phyloP scores from a whole-genome alignment of 2,329 filamentous ascomycete species.

The Clathrospora elynae region DNA sequence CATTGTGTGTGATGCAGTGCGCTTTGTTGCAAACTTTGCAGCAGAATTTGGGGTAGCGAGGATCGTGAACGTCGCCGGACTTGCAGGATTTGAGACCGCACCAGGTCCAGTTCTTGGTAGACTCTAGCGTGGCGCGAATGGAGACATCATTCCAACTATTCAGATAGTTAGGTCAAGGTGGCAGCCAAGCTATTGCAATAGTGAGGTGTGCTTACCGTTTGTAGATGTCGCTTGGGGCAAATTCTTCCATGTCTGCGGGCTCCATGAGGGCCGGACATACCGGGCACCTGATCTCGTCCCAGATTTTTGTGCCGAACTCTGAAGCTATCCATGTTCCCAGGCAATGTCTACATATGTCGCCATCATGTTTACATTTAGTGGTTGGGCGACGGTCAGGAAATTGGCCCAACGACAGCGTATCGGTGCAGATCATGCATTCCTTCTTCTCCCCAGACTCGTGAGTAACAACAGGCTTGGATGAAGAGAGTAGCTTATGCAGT shows the following conservation, averaged over 20 bases:
- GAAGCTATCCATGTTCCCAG: slow-evolving; percentile 48
- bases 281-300: slow-evolving; percentile 59
- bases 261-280: slow-evolving; percentile 52
- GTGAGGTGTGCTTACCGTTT: slow-evolving; percentile 45
- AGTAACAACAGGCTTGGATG: too few relatives aligned
- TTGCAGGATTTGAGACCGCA: slow-evolving; percentile 58
- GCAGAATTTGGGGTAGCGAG: slow-evolving; percentile 49
- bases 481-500: too few relatives aligned
- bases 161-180: too few relatives aligned
- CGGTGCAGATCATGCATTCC: slow-evolving; percentile 46
- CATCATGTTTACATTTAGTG: slow-evolving; percentile 39
- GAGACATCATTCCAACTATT: slow-evolving; percentile 51
- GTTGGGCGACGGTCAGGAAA: slow-evolving; percentile 45
- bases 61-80: slow-evolving; percentile 59
- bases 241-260: slow-evolving; percentile 54
- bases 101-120: slow-evolving; percentile 57
- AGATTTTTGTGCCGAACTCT: slow-evolving; percentile 46
- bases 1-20: slow-evolving; percentile 46
- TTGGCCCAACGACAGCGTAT: slow-evolving; percentile 33
- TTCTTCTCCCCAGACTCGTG: slow-evolving; percentile 10
- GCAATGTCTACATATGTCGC: slow-evolving; percentile 47
- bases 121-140: slow-evolving; percentile 52
- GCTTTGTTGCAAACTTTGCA: slow-evolving; percentile 45
- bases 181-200: too few relatives aligned
- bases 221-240: slow-evolving; percentile 54